phyloP scores from a whole-genome alignment of 768 basidiomycete species.

The Termitomyces sp. region DNA sequence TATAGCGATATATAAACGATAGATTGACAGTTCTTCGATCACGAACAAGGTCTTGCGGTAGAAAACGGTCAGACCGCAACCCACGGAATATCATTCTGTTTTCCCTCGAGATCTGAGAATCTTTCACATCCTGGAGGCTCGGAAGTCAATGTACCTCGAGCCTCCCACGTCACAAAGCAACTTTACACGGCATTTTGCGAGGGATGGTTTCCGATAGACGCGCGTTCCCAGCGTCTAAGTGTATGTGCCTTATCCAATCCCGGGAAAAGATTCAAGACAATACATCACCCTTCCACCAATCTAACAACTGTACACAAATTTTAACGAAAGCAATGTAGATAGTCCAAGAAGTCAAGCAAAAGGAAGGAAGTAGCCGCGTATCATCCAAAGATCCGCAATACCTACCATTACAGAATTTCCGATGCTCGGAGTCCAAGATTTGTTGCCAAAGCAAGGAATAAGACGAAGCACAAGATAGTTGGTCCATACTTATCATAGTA shows the following conservation, averaged over 20 bases:
- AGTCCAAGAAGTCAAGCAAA: background rate
- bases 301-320: background rate
- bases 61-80: background rate
- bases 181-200: background rate
- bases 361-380: background rate
- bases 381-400: background rate
- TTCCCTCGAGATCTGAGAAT: background rate
- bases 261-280: background rate
- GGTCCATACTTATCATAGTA: slow-evolving; percentile 93
- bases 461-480: slow-evolving; percentile 62
- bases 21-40: background rate
- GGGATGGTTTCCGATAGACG: background rate
- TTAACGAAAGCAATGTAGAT: background rate
- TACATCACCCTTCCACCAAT: background rate
- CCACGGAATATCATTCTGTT: background rate
- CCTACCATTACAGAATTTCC: slow-evolving; percentile 36
- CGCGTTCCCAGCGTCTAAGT: background rate
- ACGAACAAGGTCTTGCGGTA: background rate
- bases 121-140: background rate
- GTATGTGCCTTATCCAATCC: background rate
- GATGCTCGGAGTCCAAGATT: slow-evolving; percentile 69
- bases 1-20: no score
- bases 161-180: background rate
- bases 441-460: slow-evolving; percentile 65
- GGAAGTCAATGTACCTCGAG: background rate